Percentiles rank a stretch among this genome's conserved stretches.
phyloP scores from a whole-genome alignment of 2,329 filamentous ascomycete species.

The Achaetomium macrosporum region DNA sequence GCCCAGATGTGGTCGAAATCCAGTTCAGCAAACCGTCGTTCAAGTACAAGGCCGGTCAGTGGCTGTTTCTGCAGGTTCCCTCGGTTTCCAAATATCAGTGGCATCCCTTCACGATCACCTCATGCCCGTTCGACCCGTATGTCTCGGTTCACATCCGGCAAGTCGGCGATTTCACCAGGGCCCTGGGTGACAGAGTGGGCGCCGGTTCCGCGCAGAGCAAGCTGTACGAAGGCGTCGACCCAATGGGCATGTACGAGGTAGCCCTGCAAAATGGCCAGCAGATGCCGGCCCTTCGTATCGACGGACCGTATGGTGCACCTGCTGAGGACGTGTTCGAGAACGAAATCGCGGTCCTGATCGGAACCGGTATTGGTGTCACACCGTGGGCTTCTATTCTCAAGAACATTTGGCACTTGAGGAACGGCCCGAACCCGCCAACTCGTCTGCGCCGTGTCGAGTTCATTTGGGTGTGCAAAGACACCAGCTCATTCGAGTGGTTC shows the following conservation, averaged over 20 bases:
- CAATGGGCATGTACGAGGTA: slow-evolving; percentile 96
- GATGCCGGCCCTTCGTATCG: slow-evolving; percentile 85
- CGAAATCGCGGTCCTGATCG: slow-evolving; percentile 79
- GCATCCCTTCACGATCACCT: slow-evolving; percentile 99
- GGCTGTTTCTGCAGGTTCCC: slow-evolving; percentile 93
- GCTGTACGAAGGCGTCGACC: slow-evolving; percentile 84
- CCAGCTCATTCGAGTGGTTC: slow-evolving; percentile 97
- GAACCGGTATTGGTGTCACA: slow-evolving; percentile 81
- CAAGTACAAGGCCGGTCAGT: slow-evolving; percentile 97
- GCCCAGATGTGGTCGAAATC: slow-evolving; percentile 82
- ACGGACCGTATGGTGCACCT: slow-evolving; percentile 93
- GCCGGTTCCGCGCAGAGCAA: slow-evolving; percentile 82
- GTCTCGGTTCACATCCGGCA: slow-evolving; percentile 92
- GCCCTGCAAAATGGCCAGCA: slow-evolving; percentile 86
- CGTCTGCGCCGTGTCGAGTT: slow-evolving; percentile 94
- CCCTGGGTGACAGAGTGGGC: slow-evolving; percentile 93
- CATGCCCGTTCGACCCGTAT: slow-evolving; percentile 92
- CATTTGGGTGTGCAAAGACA: slow-evolving; percentile 98
- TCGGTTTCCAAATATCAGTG: slow-evolving; percentile 85
- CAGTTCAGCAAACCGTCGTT: slow-evolving; percentile 96
- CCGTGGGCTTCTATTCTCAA: slow-evolving; percentile 86
- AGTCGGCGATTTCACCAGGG: slow-evolving; percentile 90
- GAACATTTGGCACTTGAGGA: slow-evolving; percentile 96
- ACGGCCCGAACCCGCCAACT: slow-evolving; percentile 79
- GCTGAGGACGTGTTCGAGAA: slow-evolving; percentile 97